Conservation (phyloP, 192 early-diverging fungal species). For the Dispira parvispora region DNA sequence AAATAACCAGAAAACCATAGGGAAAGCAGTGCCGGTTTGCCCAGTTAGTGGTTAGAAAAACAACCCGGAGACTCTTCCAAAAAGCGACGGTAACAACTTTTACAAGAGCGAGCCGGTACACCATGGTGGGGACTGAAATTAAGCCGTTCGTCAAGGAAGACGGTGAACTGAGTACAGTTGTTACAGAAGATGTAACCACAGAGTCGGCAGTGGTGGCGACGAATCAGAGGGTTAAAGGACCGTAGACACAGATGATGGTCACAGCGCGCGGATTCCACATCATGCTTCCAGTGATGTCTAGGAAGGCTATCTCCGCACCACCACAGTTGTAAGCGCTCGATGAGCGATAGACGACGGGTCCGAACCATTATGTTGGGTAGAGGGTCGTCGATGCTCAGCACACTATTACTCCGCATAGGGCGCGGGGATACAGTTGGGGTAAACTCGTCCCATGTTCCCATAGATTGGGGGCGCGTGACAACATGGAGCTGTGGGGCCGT, state of each 20-base stretch:
- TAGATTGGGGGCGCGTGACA: too few relatives aligned
- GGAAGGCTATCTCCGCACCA: conserved; percentile 6
- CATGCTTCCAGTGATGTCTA: conserved; percentile 5
- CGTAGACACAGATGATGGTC: conserved; percentile 8
- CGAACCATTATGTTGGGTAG: not conserved
- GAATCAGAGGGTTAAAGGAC: not conserved
- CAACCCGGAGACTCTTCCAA: not conserved
- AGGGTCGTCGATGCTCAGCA: not conserved
- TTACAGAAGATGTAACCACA: conserved; percentile 11
- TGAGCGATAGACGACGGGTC: not conserved
- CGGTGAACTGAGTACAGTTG: not conserved
- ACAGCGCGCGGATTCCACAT: conserved; percentile 1
- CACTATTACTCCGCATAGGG: not conserved
- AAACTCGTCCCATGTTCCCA: too few relatives aligned
- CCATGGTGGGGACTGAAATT: not conserved
- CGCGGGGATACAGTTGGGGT: not conserved
- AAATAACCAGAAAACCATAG: too few relatives aligned
- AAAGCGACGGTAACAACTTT: conserved; percentile 7
- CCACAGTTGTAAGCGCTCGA: not conserved
- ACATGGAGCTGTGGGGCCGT: too few relatives aligned
- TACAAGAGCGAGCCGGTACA: not conserved
- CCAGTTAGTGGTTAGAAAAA: too few relatives aligned
- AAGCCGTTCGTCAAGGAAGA: not conserved
- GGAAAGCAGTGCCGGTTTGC: too few relatives aligned
- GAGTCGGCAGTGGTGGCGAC: conserved; percentile 10